Evolutionary conservation across 2,329 filamentous ascomycete species (phyloP), one percentile per base, ranked within the genome.

Genomic region (Coleophoma crateriformis): DNA sequence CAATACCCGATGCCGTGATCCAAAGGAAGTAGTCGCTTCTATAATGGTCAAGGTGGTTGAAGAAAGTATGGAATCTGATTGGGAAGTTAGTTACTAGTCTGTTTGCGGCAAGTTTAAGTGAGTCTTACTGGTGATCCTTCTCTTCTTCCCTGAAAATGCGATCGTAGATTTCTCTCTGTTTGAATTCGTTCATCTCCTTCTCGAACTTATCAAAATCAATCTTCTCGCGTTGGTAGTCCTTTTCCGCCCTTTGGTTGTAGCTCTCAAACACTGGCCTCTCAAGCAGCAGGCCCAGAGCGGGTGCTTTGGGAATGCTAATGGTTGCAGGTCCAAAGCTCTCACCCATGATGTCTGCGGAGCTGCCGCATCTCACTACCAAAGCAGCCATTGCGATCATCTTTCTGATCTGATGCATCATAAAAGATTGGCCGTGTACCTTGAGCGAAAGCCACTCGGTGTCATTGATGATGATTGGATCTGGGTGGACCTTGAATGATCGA

Each of bases 361-460:
- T 85, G 46, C 90, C 94, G 66, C 88, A 95, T 35, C 94, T 85
- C 7, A 95, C 86, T 6, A 92, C 75, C 52, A 99, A 76, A 33
- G 89, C 83, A 8, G 84, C 89, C 86, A 99, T 90, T 50, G 88
- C 90, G 14, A 99, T 89, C 94, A 99, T 97, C 71, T 97, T 99
- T 63, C 94, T 86, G 68, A 99, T 99, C 72, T 99, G 94, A 69
- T 99, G 94, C 94, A 99, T 99, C 94, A 99, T 99, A 77, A 99
- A 99, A 64, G 87, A 92, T 70, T 99, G 94, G 0, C 94, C 94
- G 68, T 99, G 94, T 20, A 99, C 91, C 67, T 95, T 96, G 58
- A 97, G 76, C 40, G 87, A 94, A 4, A 99, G 76, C 94, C 94
- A 99, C 73, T 99, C 88, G 2, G 90, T 96, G 64, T 92, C 84